These are phyloP conservation scores for Trichoderma brevicompactum DNA, from an alignment of 2,329 filamentous ascomycete genomes.

Conservation along the genomic window DNA sequence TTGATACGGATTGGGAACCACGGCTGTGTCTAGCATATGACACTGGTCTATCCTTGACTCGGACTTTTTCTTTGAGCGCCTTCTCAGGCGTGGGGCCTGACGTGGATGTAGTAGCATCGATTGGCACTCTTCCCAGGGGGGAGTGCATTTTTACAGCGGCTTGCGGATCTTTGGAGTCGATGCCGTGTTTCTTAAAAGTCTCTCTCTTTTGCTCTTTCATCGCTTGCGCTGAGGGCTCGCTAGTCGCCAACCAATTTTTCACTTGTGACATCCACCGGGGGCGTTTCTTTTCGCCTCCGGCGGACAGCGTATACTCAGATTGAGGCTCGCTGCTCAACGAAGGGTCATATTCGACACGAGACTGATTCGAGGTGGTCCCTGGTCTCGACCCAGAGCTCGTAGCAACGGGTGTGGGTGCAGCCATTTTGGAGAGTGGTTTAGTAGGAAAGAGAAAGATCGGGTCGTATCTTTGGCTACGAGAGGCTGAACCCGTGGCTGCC, in stretches of 20 bases:
- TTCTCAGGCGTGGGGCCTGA: conserved; percentile 54
- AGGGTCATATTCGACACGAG: conserved; percentile 36
- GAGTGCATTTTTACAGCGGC: conserved; percentile 53
- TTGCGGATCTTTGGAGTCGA: conserved; percentile 49
- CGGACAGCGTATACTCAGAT: conserved; percentile 21
- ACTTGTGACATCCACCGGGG: conserved; percentile 49
- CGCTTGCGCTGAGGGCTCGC: conserved; percentile 56
- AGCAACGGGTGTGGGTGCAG: neutral
- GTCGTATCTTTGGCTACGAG: conserved; percentile 1
- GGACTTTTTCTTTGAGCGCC: conserved; percentile 43
- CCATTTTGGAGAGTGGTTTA: conserved; percentile 4
- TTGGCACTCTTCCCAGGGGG: conserved; percentile 51
- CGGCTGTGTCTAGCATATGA: conserved; percentile 37
- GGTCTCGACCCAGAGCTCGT: conserved; percentile 11
- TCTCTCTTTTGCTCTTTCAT: conserved; percentile 52
- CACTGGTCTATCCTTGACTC: conserved; percentile 40
- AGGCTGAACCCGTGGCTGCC: conserved; percentile 12
- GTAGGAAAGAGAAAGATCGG: neutral
- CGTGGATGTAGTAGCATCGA: conserved; percentile 51
- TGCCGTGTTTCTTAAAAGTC: conserved; percentile 49
- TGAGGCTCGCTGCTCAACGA: conserved; percentile 32
- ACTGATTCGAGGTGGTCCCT: conserved; percentile 30
- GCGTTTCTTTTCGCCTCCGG: conserved; percentile 35
- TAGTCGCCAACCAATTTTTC: conserved; percentile 54
- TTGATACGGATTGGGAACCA: conserved; percentile 42